A percentile compares a stretch with the other conserved stretches of the same genome.
Conservation (phyloP, 2,329 filamentous ascomycete species). For the Phialophora verrucosa region DNA sequence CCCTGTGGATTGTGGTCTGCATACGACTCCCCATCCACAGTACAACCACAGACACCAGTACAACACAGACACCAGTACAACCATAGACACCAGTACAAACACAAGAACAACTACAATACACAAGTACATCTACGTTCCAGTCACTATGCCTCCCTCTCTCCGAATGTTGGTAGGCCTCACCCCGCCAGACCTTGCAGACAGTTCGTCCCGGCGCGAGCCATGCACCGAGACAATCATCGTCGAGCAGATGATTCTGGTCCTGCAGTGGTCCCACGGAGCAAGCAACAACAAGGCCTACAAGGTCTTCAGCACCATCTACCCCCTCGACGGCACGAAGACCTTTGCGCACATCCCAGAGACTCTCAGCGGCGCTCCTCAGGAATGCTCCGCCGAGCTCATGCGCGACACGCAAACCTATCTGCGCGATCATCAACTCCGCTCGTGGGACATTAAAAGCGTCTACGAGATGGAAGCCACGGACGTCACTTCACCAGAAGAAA, state of each 20-base stretch:
- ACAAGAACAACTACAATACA: not conserved
- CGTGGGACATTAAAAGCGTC: not conserved
- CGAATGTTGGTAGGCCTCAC: not conserved
- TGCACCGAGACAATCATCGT: not conserved
- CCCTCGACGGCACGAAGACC: not conserved
- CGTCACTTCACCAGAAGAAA: not conserved
- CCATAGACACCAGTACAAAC: not conserved
- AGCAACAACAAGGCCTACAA: not conserved
- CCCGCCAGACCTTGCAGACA: not conserved
- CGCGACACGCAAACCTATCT: not conserved
- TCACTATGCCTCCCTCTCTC: constrained; percentile 1
- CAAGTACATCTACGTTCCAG: not conserved
- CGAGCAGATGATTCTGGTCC: constrained; percentile 1
- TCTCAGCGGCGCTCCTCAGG: not conserved
- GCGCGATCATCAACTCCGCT: not conserved
- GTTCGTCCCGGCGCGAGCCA: not conserved
- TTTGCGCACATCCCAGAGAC: not conserved
- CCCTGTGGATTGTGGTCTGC: not conserved
- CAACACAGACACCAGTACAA: not conserved
- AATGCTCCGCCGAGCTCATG: not conserved
- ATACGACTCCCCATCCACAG: not conserved
- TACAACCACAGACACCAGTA: not conserved
- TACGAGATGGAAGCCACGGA: not conserved
- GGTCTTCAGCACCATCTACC: not conserved
- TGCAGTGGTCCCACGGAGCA: not conserved